A percentile compares a stretch with the other conserved stretches of the same genome.
These are phyloP conservation scores for Podila minutissima DNA, from an alignment of 192 early-diverging fungal species.

Conservation along the genomic window DNA sequence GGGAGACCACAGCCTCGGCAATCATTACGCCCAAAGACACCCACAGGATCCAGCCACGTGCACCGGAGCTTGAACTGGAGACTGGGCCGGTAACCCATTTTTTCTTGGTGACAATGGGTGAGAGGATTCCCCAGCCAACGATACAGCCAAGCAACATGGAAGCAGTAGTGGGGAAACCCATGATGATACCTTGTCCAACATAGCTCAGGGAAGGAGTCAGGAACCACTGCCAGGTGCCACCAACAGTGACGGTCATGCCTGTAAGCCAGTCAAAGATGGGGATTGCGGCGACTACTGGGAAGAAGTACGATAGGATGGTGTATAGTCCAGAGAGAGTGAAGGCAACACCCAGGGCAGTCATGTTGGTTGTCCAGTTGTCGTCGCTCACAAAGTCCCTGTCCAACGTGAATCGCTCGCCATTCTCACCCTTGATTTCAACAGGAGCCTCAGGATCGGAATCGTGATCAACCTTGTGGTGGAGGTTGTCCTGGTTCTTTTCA, in stretches of 20 bases:
- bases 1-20: slow-evolving; percentile 72
- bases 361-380: slow-evolving; percentile 70
- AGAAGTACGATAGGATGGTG: slow-evolving; percentile 70
- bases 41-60: slow-evolving; percentile 84
- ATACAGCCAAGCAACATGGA: slow-evolving; percentile 77
- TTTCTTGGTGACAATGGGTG: slow-evolving; percentile 69
- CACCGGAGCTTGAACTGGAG: slow-evolving; percentile 73
- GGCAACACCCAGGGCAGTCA: slow-evolving; percentile 59
- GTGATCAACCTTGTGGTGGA: too few species aligned
- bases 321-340: slow-evolving; percentile 73
- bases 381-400: slow-evolving; percentile 52
- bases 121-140: slow-evolving; percentile 80
- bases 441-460: too few species aligned
- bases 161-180: slow-evolving; percentile 80
- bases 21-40: slow-evolving; percentile 84
- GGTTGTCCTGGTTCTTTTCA: too few species aligned
- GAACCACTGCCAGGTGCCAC: slow-evolving; percentile 72
- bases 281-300: slow-evolving; percentile 64
- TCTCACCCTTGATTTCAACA: slow-evolving; percentile 17
- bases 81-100: slow-evolving; percentile 83
- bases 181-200: slow-evolving; percentile 83
- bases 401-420: slow-evolving; percentile 36
- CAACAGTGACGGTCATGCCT: slow-evolving; percentile 60
- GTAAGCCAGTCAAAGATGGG: slow-evolving; percentile 67
- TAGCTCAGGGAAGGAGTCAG: slow-evolving; percentile 79